Conservation (phyloP, 805 yeast genomes). For the Isabelozyma heimii region DNA sequence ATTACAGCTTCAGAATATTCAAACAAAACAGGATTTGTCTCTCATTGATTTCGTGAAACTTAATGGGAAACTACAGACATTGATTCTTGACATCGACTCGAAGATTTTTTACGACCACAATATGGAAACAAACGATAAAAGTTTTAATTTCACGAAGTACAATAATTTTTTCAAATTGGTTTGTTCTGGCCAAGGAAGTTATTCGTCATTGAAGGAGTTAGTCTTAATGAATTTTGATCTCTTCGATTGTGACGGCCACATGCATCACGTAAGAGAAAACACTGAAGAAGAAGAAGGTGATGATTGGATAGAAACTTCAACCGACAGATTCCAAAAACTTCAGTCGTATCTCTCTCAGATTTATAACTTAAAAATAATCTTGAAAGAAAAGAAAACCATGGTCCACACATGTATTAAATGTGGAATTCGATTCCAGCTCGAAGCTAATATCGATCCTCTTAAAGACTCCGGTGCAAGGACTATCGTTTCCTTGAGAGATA, state of each 20-base stretch:
- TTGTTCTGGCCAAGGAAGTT: slow-evolving; percentile 34
- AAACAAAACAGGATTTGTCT: slow-evolving; percentile 46
- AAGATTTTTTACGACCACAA: slow-evolving; percentile 34
- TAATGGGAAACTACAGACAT: slow-evolving; percentile 30
- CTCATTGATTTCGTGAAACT: slow-evolving; percentile 44
- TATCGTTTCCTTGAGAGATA: slow-evolving; percentile 6
- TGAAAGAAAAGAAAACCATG: slow-evolving; percentile 18
- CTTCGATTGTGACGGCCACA: slow-evolving; percentile 12
- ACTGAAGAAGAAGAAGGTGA: slow-evolving; percentile 10
- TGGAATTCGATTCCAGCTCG: slow-evolving; percentile 16
- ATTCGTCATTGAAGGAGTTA: slow-evolving; percentile 21
- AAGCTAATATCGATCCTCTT: slow-evolving; percentile 8
- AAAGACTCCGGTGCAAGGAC: slow-evolving; percentile 2
- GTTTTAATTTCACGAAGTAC: slow-evolving; percentile 30
- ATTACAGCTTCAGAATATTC: slow-evolving; percentile 37
- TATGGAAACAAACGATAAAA: slow-evolving; percentile 8
- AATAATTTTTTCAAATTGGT: slow-evolving; percentile 26
- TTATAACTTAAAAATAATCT: slow-evolving; percentile 18
- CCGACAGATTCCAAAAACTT: slow-evolving; percentile 17
- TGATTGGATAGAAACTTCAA: slow-evolving; percentile 17
- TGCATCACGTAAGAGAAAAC: slow-evolving; percentile 12
- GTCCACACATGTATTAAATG: slow-evolving; percentile 32
- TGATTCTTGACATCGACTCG: slow-evolving; percentile 50
- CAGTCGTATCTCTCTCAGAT: slow-evolving; percentile 17
- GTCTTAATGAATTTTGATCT: slow-evolving; percentile 32